A percentile compares a stretch with the other conserved stretches of the same genome.
These are phyloP conservation scores for Neurospora sp. DNA, from an alignment of 495 filamentous ascomycete genomes.

Conservation along the genomic window DNA sequence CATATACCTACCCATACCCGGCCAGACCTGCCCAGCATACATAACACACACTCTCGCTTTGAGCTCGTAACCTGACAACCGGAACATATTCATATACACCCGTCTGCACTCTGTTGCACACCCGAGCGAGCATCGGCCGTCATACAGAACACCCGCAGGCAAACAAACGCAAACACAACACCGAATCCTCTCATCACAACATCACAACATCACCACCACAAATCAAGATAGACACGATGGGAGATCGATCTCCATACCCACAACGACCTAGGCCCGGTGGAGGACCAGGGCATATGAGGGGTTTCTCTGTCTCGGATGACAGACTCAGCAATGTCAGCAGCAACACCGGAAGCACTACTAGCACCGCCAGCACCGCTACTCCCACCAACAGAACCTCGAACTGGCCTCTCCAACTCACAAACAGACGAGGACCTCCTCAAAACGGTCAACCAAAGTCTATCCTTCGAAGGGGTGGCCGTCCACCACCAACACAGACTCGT, in stretches of 20 bases:
- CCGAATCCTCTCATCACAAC: background rate
- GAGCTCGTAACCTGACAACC: background rate
- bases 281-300: background rate
- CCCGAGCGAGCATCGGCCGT: background rate
- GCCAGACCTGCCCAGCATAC: background rate
- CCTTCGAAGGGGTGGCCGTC: constrained; percentile 12
- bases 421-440: background rate
- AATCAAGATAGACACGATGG: background rate
- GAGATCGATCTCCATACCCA: background rate
- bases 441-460: constrained; percentile 11
- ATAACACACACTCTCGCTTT: background rate
- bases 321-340: constrained; percentile 2
- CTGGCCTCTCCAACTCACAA: background rate
- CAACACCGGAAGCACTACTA: constrained; percentile 3
- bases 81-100: background rate
- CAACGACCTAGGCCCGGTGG: background rate
- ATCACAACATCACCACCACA: background rate
- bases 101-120: background rate
- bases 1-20: background rate
- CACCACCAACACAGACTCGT: constrained; percentile 6
- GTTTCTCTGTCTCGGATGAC: constrained; percentile 9
- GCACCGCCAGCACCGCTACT: constrained; percentile 6
- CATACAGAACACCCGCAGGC: background rate
- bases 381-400: background rate
- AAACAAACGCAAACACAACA: background rate